Percentiles rank a stretch among this genome's conserved stretches.
Conservation (phyloP, 352 stramenopile genomes). For the Thraustochytrium sp. region DNA sequence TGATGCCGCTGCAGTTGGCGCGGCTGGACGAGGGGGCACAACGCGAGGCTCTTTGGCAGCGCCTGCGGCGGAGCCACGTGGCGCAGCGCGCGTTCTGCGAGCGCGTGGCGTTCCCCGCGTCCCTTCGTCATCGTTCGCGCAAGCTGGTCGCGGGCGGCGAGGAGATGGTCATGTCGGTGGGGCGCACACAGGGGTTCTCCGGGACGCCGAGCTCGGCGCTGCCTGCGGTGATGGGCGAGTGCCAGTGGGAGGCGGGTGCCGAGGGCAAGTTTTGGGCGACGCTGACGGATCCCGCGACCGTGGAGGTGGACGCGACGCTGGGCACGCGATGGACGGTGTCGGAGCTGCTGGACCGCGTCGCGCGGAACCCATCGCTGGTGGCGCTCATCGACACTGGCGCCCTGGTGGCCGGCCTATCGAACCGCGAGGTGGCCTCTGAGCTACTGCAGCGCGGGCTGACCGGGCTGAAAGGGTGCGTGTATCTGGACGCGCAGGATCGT, state of each 20-base stretch:
- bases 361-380: neutral
- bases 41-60: neutral
- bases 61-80: neutral
- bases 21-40: neutral
- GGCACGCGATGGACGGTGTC: neutral
- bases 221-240: neutral
- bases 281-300: neutral
- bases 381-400: constrained; percentile 81
- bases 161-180: neutral
- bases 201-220: constrained; percentile 10
- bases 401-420: constrained; percentile 78
- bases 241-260: neutral
- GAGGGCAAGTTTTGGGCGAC: constrained; percentile 2
- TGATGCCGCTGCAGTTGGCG: neutral
- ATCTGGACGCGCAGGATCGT: constrained; percentile 70
- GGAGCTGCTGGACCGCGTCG: neutral
- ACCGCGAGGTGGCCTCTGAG: constrained; percentile 73
- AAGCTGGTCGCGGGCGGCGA: neutral
- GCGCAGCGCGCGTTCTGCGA: neutral
- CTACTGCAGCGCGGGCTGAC: constrained; percentile 60
- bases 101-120: neutral
- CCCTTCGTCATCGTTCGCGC: neutral
- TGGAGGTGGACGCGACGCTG: neutral
- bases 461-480: constrained; percentile 76
- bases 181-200: neutral